phyloP scores from a whole-genome alignment of 495 filamentous ascomycete species.

The Lichenothelia convexa region DNA sequence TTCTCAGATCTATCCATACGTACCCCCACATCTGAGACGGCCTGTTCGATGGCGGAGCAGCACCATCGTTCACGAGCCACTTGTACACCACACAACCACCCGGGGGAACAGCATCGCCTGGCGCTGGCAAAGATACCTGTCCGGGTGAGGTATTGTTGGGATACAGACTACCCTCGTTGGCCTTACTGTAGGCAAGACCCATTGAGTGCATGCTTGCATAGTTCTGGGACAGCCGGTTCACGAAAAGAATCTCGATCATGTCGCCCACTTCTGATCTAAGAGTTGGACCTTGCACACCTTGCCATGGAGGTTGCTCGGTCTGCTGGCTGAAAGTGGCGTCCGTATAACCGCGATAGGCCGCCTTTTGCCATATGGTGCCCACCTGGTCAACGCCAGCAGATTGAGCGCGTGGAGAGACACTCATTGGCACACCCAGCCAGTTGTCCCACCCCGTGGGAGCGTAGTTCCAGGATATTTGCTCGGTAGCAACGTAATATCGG shows the following conservation, averaged over 20 bases:
- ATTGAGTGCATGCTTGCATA: constrained; percentile 16
- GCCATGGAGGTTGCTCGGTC: constrained; percentile 8
- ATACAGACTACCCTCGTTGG: constrained; percentile 4
- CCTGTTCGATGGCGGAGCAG: background rate
- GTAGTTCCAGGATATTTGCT: constrained; percentile 7
- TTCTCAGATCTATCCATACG: background rate
- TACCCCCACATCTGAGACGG: background rate
- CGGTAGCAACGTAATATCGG: constrained; percentile 6
- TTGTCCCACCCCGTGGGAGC: constrained; percentile 9
- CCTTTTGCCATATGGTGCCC: constrained; percentile 9
- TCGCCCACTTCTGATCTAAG: constrained; percentile 15
- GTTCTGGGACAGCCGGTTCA: constrained; percentile 10
- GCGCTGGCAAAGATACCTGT: constrained; percentile 1
- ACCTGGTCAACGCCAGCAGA: constrained; percentile 1
- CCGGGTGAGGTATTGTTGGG: constrained; percentile 7
- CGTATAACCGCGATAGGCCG: constrained; percentile 11
- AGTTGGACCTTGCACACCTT: constrained; percentile 10
- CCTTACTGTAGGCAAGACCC: constrained; percentile 11
- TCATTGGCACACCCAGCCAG: constrained; percentile 8
- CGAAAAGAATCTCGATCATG: constrained; percentile 18
- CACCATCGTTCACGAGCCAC: constrained; percentile 4
- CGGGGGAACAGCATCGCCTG: constrained; percentile 5
- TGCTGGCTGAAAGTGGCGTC: constrained; percentile 5
- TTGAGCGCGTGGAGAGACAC: constrained; percentile 5
- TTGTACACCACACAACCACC: constrained; percentile 8